Percentiles rank a stretch among this genome's conserved stretches.
Evolutionary conservation across 148 eudicot genomes (phyloP).

Genomic region (Pouteria glomerata): DNA sequence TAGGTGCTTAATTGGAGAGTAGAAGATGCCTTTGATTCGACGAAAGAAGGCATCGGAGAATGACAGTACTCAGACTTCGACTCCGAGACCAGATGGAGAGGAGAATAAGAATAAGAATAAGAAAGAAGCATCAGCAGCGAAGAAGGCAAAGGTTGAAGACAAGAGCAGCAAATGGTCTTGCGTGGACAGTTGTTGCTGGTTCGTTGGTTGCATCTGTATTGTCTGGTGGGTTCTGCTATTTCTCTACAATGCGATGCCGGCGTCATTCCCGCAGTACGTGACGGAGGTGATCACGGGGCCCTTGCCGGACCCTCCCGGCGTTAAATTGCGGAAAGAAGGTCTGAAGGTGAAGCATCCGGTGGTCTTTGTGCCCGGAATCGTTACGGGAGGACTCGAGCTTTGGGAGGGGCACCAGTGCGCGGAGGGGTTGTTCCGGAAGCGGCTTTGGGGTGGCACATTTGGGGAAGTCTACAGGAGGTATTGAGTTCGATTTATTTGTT

Average conservation of each 20-base stretch:
- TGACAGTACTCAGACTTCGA: constrained; percentile 3
- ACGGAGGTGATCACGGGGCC: constrained; percentile 82
- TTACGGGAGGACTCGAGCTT: constrained; percentile 78
- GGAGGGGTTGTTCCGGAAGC: constrained; percentile 73
- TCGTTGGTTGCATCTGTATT: constrained; percentile 56
- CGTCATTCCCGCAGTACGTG: constrained; percentile 71
- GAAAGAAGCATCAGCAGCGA: neutral
- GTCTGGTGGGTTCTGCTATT: constrained; percentile 73
- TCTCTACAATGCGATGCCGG: constrained; percentile 63
- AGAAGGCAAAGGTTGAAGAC: neutral
- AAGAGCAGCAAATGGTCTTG: constrained; percentile 50
- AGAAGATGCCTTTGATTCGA: constrained; percentile 18
- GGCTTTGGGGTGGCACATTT: constrained; percentile 96
- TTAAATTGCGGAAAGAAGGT: constrained; percentile 61
- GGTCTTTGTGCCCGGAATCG: constrained; percentile 83
- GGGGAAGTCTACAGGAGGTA: constrained; percentile 94
- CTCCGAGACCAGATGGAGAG: neutral
- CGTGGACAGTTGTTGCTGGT: constrained; percentile 73
- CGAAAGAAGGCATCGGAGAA: constrained; percentile 13
- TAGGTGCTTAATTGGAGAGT: neutral
- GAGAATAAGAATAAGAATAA: constrained; percentile 18
- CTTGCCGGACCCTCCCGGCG: constrained; percentile 72
- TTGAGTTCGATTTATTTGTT: no score
- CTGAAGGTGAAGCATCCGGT: constrained; percentile 66
- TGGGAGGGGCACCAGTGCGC: constrained; percentile 85